phyloP scores from a whole-genome alignment of 345 rosid species.

The Ailanthus altissimus region DNA sequence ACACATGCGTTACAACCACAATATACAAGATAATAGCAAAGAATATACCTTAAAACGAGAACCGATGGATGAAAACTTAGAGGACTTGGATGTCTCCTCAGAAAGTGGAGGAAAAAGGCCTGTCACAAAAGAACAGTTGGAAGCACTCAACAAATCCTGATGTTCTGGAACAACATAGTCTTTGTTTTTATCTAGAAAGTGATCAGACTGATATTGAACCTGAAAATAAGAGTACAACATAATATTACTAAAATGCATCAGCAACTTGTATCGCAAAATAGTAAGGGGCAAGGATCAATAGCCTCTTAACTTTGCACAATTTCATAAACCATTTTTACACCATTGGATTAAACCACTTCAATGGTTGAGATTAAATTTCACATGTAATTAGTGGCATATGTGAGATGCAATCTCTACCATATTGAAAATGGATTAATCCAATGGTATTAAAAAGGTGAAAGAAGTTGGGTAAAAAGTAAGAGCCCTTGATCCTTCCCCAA shows the following conservation, averaged over 20 bases:
- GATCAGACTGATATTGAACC: constrained; percentile 92
- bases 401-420: no score
- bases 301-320: no score
- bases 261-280: constrained; percentile 1
- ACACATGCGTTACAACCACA: constrained; percentile 13
- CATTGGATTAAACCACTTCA: no score
- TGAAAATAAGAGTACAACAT: constrained; percentile 42
- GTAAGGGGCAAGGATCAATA: background rate
- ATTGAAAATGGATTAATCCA: no score
- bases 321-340: no score
- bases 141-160: constrained; percentile 84
- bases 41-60: constrained; percentile 76
- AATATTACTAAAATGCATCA: constrained; percentile 17
- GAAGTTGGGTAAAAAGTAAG: no score
- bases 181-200: constrained; percentile 93
- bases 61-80: constrained; percentile 89
- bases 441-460: no score
- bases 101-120: constrained; percentile 67
- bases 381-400: no score
- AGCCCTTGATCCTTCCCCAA: no score
- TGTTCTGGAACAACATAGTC: constrained; percentile 94
- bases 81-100: constrained; percentile 68
- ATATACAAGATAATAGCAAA: constrained; percentile 13
- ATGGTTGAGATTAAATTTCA: no score
- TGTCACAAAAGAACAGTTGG: constrained; percentile 70